Conservation (phyloP, 371 early-diverging fungal genomes). For the Mortierella sp. region DNA sequence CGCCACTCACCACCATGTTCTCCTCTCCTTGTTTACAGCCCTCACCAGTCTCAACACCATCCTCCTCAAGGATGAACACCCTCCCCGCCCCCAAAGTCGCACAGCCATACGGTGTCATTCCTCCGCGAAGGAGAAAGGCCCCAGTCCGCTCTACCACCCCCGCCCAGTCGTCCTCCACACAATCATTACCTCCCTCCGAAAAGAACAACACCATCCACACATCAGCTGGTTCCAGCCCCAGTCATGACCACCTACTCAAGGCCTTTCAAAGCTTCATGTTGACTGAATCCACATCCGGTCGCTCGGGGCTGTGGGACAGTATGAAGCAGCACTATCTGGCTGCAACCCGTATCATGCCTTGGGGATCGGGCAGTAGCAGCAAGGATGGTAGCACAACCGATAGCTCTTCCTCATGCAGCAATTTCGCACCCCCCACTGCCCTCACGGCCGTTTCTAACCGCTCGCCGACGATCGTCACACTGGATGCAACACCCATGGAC, state of each 20-base stretch:
- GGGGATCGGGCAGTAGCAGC: background rate
- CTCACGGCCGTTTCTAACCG: constrained; percentile 31
- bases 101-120: constrained; percentile 68
- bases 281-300: constrained; percentile 6
- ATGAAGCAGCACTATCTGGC: constrained; percentile 27
- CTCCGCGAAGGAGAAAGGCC: constrained; percentile 53
- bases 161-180: background rate
- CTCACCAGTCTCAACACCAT: constrained; percentile 7
- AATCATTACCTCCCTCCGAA: constrained; percentile 1
- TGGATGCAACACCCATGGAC: constrained; percentile 33
- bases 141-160: background rate
- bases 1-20: constrained; percentile 1
- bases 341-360: background rate
- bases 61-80: constrained; percentile 33
- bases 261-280: constrained; percentile 12
- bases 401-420: background rate
- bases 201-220: background rate
- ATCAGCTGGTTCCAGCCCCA: background rate
- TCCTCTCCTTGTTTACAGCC: constrained; percentile 42
- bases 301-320: constrained; percentile 24
- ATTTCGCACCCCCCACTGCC: constrained; percentile 26
- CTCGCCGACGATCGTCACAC: constrained; percentile 26
- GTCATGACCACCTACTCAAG: background rate
- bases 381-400: background rate
- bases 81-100: constrained; percentile 59